Evolutionary conservation across 495 filamentous ascomycete genomes (phyloP), one percentile per base, ranked within the genome.

Genomic region (Aspergillus sclerotioniger): DNA sequence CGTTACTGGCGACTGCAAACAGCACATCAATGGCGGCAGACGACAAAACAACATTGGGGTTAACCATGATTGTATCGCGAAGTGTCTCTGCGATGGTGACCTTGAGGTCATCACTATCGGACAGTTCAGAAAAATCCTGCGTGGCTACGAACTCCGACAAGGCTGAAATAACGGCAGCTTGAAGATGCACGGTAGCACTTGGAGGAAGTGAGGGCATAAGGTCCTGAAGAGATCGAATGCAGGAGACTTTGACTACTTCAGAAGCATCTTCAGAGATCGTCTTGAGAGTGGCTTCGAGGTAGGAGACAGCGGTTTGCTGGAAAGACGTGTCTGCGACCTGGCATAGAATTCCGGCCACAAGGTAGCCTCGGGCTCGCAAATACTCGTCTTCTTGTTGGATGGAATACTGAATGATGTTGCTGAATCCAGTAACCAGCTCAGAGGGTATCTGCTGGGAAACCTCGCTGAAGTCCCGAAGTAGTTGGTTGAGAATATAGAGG

Each of bases 61-160:
- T 87, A 54, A 93, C 79, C 66, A 85, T 83, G 62, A 96, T 93
- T 20, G 88, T 87, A 59, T 90, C 84, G 41, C 91, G 83, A 12
- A 98, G 79, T 0, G 92, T 91, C 69, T 98, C 94, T 5, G 92
- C 87, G 20, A 98, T 74, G 0, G 92, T 92, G 8, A 95, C 89
- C 56, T 97, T 83, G 29, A 98, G 82, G 67, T 98, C 94, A 55
- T 97, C 93, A 29, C 88, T 86, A 48, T 96, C 92, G 13, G 86
- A 83, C 3, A 91, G 76, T 45, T 96, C 93, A 58, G 83, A 84
- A 54, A 95, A 74, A 60, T 96, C 91, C 65, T 92, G 89, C 9
- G 79, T 72, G 28, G 86, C 79, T 61, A 98, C 72, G 71, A 90
- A 98, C 15, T 82, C 80, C 2, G 89, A 87, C 29, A 98, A 83